Percentiles rank a stretch among this genome's conserved stretches.
These are phyloP conservation scores for Kuraishia capsulata DNA, from an alignment of 805 yeast species.

Conservation along the genomic window DNA sequence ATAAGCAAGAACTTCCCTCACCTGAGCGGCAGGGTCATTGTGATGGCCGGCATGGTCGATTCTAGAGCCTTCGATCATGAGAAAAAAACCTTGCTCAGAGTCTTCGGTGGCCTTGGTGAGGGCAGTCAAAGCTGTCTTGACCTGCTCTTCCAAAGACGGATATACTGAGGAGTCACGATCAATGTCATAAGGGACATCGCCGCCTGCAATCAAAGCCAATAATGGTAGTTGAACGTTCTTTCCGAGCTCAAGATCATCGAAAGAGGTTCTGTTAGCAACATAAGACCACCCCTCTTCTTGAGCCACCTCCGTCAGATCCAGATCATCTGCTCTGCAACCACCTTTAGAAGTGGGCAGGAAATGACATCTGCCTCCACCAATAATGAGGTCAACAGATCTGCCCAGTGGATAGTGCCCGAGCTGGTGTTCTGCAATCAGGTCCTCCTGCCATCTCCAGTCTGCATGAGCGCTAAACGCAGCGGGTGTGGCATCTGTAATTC, in stretches of 20 bases:
- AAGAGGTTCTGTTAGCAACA: conserved; percentile 48
- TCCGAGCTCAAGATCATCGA: conserved; percentile 50
- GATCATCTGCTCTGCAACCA: conserved; percentile 63
- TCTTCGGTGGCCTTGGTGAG: conserved; percentile 58
- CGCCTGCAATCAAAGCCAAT: conserved; percentile 64
- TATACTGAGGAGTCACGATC: conserved; percentile 54
- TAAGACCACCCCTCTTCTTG: conserved; percentile 51
- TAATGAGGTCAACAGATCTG: conserved; percentile 67
- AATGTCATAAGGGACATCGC: conserved; percentile 77
- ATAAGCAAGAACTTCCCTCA: conserved; percentile 80
- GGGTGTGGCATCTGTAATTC: conserved; percentile 93
- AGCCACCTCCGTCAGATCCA: conserved; percentile 63
- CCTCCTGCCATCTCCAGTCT: conserved; percentile 68
- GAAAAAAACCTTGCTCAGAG: conserved; percentile 77
- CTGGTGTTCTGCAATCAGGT: conserved; percentile 80
- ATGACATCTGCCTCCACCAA: conserved; percentile 90
- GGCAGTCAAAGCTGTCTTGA: conserved; percentile 63
- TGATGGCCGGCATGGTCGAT: conserved; percentile 95
- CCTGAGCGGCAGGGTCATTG: conserved; percentile 93
- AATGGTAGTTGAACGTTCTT: conserved; percentile 65
- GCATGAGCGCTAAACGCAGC: conserved; percentile 83
- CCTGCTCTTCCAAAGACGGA: conserved; percentile 78
- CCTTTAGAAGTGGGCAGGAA: conserved; percentile 51
- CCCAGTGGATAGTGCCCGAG: conserved; percentile 78
- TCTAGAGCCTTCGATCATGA: conserved; percentile 84